Conservation (phyloP, 2,329 filamentous ascomycete species). For the Trichocomaceae sp. region DNA sequence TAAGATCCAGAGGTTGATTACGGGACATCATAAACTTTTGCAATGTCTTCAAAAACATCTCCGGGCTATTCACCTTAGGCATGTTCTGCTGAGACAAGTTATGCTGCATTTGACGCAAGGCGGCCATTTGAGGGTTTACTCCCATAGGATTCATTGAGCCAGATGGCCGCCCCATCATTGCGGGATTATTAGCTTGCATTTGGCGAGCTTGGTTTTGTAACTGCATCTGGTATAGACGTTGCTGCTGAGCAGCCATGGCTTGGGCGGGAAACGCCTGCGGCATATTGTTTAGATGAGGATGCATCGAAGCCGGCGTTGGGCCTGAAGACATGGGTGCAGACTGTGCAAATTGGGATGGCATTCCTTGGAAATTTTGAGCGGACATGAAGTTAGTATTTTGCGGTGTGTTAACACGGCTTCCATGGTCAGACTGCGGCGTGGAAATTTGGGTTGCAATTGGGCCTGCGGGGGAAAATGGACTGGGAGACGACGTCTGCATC, state of each 20-base stretch:
- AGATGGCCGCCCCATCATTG: constrained; percentile 30
- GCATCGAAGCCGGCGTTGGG: constrained; percentile 37
- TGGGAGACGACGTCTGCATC: constrained; percentile 86
- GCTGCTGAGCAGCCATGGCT: constrained; percentile 65
- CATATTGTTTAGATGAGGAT: constrained; percentile 46
- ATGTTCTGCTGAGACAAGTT: constrained; percentile 38
- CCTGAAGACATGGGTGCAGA: constrained; percentile 35
- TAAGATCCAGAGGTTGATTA: constrained; percentile 65
- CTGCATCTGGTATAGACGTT: constrained; percentile 70
- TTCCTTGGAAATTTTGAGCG: constrained; percentile 34
- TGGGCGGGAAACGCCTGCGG: constrained; percentile 48
- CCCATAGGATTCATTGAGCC: constrained; percentile 30
- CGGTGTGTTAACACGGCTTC: constrained; percentile 58
- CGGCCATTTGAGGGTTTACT: constrained; percentile 36
- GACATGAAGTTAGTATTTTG: constrained; percentile 66
- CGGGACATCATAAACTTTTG: constrained; percentile 69
- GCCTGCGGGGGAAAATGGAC: constrained; percentile 73
- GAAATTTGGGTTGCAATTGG: constrained; percentile 68
- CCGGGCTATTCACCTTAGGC: constrained; percentile 44
- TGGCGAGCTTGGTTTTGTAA: constrained; percentile 70
- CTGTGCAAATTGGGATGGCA: constrained; percentile 38
- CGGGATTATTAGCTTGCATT: constrained; percentile 40
- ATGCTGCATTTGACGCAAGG: constrained; percentile 46
- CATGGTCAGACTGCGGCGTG: constrained; percentile 68
- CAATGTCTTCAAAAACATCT: constrained; percentile 70